These are phyloP conservation scores for Dioszegia aurantiaca DNA, from an alignment of 768 basidiomycete species.

Conservation along the genomic window DNA sequence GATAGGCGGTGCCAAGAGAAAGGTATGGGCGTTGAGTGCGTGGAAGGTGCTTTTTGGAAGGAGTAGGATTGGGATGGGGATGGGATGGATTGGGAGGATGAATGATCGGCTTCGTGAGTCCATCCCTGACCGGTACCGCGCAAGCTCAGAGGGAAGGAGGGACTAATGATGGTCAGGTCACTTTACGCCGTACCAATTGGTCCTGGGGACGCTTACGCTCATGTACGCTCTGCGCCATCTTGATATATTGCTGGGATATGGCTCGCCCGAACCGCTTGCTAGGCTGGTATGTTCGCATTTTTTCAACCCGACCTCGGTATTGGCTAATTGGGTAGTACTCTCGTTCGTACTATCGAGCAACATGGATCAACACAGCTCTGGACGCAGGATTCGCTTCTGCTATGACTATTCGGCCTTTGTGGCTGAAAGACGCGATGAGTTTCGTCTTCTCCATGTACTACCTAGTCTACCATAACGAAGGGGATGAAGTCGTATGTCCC, in stretches of 20 bases:
- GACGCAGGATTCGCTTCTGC: conserved; percentile 97
- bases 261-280: conserved; percentile 88
- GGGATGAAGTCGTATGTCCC: conserved; percentile 85
- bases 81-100: conserved; percentile 35
- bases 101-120: conserved; percentile 47
- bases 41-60: conserved; percentile 32
- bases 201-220: conserved; percentile 77
- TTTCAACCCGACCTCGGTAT: too few species aligned
- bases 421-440: conserved; percentile 83
- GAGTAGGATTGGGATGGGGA: conserved; percentile 18
- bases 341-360: conserved; percentile 88
- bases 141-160: not conserved
- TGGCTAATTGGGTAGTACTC: conserved; percentile 63
- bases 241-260: conserved; percentile 78
- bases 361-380: conserved; percentile 89
- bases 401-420: conserved; percentile 85
- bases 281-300: conserved; percentile 64
- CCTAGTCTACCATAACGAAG: conserved; percentile 81
- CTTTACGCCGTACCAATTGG: conserved; percentile 95
- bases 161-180: conserved; percentile 56
- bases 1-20: conserved; percentile 6
- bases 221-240: conserved; percentile 80
- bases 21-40: conserved; percentile 27
- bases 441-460: conserved; percentile 86
- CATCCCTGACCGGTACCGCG: not conserved